Evolutionary conservation across 108 stramenopile species (phyloP).

Genomic region (Cyclotella choctawhatcheeana): DNA sequence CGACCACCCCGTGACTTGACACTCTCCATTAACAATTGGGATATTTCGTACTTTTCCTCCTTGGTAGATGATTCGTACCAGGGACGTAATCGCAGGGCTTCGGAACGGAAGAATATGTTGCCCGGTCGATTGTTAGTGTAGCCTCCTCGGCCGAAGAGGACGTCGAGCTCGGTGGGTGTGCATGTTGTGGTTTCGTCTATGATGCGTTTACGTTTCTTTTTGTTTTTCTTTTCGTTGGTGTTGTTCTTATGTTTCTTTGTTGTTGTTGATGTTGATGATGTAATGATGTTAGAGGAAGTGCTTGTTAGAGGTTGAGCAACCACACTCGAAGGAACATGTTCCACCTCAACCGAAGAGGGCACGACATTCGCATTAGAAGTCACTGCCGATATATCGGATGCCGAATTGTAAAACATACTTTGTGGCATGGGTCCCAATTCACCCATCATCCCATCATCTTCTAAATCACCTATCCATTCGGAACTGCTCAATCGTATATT

Average conservation of each 20-base stretch:
- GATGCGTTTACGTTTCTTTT: slow-evolving; percentile 20
- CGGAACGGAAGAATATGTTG: slow-evolving; percentile 69
- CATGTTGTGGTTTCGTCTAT: slow-evolving; percentile 19
- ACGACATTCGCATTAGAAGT: background rate
- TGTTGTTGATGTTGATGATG: background rate
- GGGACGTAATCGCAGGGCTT: slow-evolving; percentile 26
- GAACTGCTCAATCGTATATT: slow-evolving; percentile 20
- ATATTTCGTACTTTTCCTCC: slow-evolving; percentile 48
- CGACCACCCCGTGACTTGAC: slow-evolving; percentile 31
- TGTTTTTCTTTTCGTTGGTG: slow-evolving; percentile 8
- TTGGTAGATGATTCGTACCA: slow-evolving; percentile 34
- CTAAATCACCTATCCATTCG: slow-evolving; percentile 43
- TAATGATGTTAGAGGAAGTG: background rate
- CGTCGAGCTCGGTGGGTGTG: slow-evolving; percentile 64
- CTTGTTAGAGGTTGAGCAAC: background rate
- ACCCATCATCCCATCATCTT: slow-evolving; percentile 3
- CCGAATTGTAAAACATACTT: background rate
- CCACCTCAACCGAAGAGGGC: background rate
- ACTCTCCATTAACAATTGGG: slow-evolving; percentile 30
- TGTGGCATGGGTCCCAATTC: slow-evolving; percentile 5
- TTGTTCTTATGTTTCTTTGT: too few species aligned
- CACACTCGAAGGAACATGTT: background rate
- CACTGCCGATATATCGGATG: background rate
- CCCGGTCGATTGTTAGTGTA: slow-evolving; percentile 71
- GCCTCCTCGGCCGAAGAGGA: slow-evolving; percentile 79